Evolutionary conservation across 2,329 filamentous ascomycete genomes (phyloP).

Genomic region (Ophiocordyceps camponoti-leonardi): DNA sequence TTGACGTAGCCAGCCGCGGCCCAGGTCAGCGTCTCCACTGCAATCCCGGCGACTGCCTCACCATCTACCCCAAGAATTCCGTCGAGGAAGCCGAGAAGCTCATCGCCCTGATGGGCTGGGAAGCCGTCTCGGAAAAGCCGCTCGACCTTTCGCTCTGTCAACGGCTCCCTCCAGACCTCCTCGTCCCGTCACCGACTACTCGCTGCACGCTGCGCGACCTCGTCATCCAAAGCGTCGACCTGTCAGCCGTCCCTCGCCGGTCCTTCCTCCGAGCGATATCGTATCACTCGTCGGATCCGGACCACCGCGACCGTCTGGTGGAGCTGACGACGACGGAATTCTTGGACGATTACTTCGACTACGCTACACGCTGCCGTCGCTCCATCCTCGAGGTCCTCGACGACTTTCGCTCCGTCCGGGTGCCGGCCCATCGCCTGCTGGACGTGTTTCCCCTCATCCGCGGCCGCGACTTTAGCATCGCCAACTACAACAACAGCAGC

Average conservation of each 20-base stretch:
- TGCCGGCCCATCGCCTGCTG: constrained; percentile 58
- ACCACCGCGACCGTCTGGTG: constrained; percentile 63
- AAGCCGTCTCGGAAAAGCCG: constrained; percentile 48
- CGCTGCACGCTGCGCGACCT: constrained; percentile 56
- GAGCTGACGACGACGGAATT: constrained; percentile 70
- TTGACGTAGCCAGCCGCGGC: constrained; percentile 26
- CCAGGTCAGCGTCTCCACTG: not conserved
- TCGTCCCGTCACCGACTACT: constrained; percentile 19
- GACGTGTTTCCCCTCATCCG: constrained; percentile 66
- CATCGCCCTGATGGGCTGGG: constrained; percentile 67
- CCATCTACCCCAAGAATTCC: constrained; percentile 79
- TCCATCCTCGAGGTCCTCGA: constrained; percentile 85
- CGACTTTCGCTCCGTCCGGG: constrained; percentile 70
- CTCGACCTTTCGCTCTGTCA: constrained; percentile 31
- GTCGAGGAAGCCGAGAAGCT: constrained; percentile 62
- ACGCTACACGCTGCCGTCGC: constrained; percentile 75
- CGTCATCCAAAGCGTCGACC: constrained; percentile 69
- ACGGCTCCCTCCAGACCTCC: constrained; percentile 16
- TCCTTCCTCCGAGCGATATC: constrained; percentile 69
- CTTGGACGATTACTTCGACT: constrained; percentile 88
- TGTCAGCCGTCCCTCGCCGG: constrained; percentile 75
- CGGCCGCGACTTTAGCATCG: constrained; percentile 88
- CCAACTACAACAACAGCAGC: constrained; percentile 26
- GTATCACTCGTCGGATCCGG: constrained; percentile 52
- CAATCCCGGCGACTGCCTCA: constrained; percentile 43